A percentile compares a stretch with the other conserved stretches of the same genome.
Evolutionary conservation across 1,284 basidiomycete species (phyloP).

Genomic region (Gymnopus androsaceus): DNA sequence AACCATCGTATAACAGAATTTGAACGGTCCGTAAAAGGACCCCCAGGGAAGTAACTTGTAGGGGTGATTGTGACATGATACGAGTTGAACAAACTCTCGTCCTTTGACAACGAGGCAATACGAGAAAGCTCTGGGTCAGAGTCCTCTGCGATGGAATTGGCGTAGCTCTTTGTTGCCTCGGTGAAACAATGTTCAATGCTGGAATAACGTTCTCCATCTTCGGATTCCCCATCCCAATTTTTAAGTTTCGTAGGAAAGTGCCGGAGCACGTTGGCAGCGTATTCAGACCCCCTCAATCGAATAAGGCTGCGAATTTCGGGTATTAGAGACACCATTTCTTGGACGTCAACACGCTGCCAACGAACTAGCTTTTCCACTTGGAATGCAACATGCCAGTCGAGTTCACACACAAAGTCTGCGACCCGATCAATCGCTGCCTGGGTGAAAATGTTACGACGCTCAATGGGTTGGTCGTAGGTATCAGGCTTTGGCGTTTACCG

Average conservation of each 20-base stretch:
- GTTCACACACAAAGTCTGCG: slow-evolving; percentile 32
- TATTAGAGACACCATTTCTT: slow-evolving; percentile 48
- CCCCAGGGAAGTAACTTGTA: slow-evolving; percentile 56
- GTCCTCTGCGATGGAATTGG: slow-evolving; percentile 12
- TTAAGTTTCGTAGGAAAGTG: slow-evolving; percentile 40
- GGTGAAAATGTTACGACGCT: slow-evolving; percentile 47
- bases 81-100: slow-evolving; percentile 48
- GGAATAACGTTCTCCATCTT: slow-evolving; percentile 20
- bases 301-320: slow-evolving; percentile 36
- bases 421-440: slow-evolving; percentile 33
- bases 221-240: slow-evolving; percentile 31
- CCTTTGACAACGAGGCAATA: slow-evolving; percentile 27
- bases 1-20: slow-evolving; percentile 66
- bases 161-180: slow-evolving; percentile 31
- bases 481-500: slow-evolving; percentile 21
- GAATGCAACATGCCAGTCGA: slow-evolving; percentile 57
- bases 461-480: slow-evolving; percentile 39
- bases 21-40: slow-evolving; percentile 65
- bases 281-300: slow-evolving; percentile 32
- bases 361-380: slow-evolving; percentile 55
- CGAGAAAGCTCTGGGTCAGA: background rate
- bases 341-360: slow-evolving; percentile 42
- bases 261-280: slow-evolving; percentile 43
- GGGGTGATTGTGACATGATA: slow-evolving; percentile 62
- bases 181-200: slow-evolving; percentile 39